Evolutionary conservation across 148 eudicot genomes (phyloP).

Genomic region (Simmondsia chinensis): DNA sequence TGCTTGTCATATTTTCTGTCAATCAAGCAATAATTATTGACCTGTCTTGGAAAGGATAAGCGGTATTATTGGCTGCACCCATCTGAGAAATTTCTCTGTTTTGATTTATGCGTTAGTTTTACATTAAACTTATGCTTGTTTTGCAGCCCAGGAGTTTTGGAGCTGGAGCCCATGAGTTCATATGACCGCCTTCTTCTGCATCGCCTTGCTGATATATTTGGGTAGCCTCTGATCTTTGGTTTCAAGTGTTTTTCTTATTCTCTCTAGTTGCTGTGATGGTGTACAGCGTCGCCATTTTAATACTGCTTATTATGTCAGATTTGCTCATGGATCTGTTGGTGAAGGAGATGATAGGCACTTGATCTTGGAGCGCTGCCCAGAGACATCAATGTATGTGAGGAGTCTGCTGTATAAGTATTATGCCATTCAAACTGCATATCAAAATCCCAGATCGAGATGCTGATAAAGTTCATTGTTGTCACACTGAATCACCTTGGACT

Average conservation of each 20-base stretch:
- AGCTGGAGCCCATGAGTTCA: conserved; percentile 89
- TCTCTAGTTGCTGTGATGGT: background rate
- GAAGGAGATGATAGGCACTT: conserved; percentile 87
- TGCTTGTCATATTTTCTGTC: too few relatives aligned
- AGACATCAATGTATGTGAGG: conserved; percentile 78
- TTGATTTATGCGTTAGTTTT: background rate
- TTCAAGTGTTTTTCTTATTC: background rate
- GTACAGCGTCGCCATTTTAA: background rate
- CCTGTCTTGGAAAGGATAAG: too few relatives aligned
- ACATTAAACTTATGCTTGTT: background rate
- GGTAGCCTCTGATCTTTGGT: conserved; percentile 28
- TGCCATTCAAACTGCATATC: too few relatives aligned
- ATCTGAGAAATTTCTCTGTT: background rate
- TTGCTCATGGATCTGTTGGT: conserved; percentile 84
- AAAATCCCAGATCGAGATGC: background rate
- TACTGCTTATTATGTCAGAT: conserved; percentile 30
- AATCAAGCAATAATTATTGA: too few relatives aligned
- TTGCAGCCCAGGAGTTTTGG: conserved; percentile 58
- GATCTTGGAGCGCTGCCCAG: conserved; percentile 68
- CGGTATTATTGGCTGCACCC: background rate
- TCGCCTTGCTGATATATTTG: conserved; percentile 95
- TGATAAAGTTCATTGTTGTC: background rate
- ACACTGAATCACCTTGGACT: conserved; percentile 5
- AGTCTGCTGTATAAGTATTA: too few relatives aligned
- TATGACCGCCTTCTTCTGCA: conserved; percentile 88